Evolutionary conservation across 306 rosid genomes (phyloP), one percentile per base, ranked within the genome.

Genomic region (Benincasa hispida): DNA sequence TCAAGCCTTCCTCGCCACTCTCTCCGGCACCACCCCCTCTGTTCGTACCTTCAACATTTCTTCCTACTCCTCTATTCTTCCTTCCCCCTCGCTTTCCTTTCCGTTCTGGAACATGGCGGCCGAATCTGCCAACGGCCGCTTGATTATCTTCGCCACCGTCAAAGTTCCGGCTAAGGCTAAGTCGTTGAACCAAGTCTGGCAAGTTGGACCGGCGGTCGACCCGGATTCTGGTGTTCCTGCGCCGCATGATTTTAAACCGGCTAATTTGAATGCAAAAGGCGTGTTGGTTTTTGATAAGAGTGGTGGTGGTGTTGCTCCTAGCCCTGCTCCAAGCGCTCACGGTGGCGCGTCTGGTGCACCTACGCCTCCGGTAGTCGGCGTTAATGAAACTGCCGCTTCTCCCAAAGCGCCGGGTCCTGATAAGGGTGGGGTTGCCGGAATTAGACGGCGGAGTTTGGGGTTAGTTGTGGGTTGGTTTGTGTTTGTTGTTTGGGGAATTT

Each of bases 151-250:
- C 22, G 96, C 85, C 13, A 17, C 24, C 17, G 30, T 85, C n/a
- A 85, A 78, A 61, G 69, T 90, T 4, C 96, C 96, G 78, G 85
- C n/a, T 1, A 83, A 73, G 9, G 47, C 77, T 5, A 70, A 11
- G 8, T 75, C 73, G 21, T 5, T 88, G 28, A 88, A 68, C 66
- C 91, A 88, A 30, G 78, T 90, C 1, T 90, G 96, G 97, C 97
- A 92, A 81, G 93, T 82, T 42, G 97, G 96, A 0, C 76, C 96
- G 11, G 22, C 5, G 21, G 63, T 77, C 10, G 8, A 63, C 37
- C 27, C 39, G 19, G 7, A 18, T 9, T 18, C 53, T 8, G 75
- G 75, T 3, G 19, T 3, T 4, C 58, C 58, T 1, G 2, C 0
- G 12, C 15, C 3, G 4, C 80, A 77, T 28, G 74, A 32, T 22